These are phyloP conservation scores for Musa schizocarpa DNA, from an alignment of 176 grass and related monocot genomes.

Conservation along the genomic window DNA sequence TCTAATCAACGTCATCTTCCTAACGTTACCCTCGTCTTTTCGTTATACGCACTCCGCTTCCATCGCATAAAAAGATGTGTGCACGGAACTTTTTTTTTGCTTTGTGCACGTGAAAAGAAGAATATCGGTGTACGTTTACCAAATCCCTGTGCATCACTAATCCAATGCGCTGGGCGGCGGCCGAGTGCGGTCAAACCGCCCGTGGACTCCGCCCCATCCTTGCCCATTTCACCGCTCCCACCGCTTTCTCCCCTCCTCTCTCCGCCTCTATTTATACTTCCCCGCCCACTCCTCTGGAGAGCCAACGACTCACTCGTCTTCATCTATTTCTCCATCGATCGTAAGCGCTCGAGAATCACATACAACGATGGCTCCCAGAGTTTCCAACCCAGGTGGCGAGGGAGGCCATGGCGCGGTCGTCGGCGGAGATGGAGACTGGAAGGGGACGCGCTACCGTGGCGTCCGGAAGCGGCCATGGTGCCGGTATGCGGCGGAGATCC, in stretches of 20 bases:
- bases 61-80: too few relatives aligned
- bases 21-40: too few relatives aligned
- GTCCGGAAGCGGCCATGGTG: conserved; percentile 91
- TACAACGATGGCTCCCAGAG: background rate
- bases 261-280: background rate
- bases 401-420: background rate
- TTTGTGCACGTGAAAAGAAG: too few relatives aligned
- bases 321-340: background rate
- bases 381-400: background rate
- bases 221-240: background rate
- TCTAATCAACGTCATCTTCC: too few relatives aligned
- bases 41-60: too few relatives aligned
- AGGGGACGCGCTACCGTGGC: conserved; percentile 47
- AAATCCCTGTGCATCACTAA: background rate
- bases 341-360: background rate
- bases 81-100: too few relatives aligned
- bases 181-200: background rate
- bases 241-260: background rate
- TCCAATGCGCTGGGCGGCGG: background rate
- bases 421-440: conserved; percentile 19
- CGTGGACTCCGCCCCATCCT: background rate
- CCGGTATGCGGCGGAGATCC: conserved; percentile 92
- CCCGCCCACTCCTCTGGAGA: background rate
- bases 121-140: background rate
- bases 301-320: background rate